Base-by-base conservation (phyloP, 1,284 basidiomycete species). In the Inonotus obliquus region DNA sequence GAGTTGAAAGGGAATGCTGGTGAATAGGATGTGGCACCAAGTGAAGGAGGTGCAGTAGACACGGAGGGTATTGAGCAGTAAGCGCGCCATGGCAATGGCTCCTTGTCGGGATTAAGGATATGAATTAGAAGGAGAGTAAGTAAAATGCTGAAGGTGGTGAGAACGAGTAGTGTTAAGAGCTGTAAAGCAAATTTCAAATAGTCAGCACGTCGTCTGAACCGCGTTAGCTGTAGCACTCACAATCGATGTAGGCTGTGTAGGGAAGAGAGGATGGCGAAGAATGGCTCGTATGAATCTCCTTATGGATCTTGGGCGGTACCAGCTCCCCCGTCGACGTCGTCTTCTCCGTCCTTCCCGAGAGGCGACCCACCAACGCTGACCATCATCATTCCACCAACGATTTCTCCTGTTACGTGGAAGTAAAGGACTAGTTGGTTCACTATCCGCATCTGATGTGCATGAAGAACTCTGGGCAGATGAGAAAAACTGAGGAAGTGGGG, bases 41-140 rank as follows among this genome's bases (percentile, higher is more conserved):
- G 76, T 68, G 67, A 77, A 66, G 70, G 81, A 71, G 69, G 74
- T 13, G 68, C 63, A 4, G 70, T 68, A 17, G 83, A 79, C 38
- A 75, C 61, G 56, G 81, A 79, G 45, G 85, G 81, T 64, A 86
- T 76, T 57, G 89, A 83, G 74, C 96, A 98, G 73, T 96, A 96
- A 27, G 88, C 86, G 66, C 94, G 86, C 94, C 95, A 99, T 48
- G 96, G 95, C 32, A 96, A 76, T 14, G 94, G 89, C 61, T 91
- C 89, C 74, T 98, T 98, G 81, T 99, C 96, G 51, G 95, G 94
- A 72, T 98, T 96, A 70, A 98, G 84, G 65, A 96, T 84, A 74
- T 96, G 91, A 71, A 94, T 95, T 73, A 98, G 82, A 59, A 92
- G 79, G 62, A 93, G 83, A 61, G 92, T 89, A 66, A 91, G 80